These are phyloP conservation scores for Russula ochroleuca DNA, from an alignment of 768 basidiomycete genomes.

Conservation along the genomic window DNA sequence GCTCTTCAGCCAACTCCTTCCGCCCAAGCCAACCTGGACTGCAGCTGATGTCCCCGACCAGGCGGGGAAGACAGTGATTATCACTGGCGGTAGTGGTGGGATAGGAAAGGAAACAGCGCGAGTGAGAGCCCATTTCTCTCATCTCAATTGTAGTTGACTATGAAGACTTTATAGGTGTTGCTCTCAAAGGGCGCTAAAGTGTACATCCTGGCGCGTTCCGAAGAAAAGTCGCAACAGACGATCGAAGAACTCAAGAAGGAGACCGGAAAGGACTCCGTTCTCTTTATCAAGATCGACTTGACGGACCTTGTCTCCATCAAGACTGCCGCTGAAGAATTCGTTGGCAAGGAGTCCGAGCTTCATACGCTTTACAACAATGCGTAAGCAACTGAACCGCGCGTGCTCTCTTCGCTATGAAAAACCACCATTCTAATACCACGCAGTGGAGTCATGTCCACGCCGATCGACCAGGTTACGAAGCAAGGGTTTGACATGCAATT, in stretches of 20 bases:
- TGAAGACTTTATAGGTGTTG: constrained; percentile 27
- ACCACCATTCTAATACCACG: not conserved
- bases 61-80: constrained; percentile 29
- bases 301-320: constrained; percentile 36
- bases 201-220: constrained; percentile 33
- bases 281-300: constrained; percentile 38
- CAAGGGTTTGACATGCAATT: constrained; percentile 38
- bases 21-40: constrained; percentile 22
- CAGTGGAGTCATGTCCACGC: constrained; percentile 36
- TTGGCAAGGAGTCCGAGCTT: constrained; percentile 28
- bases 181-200: constrained; percentile 34
- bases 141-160: not conserved
- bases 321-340: constrained; percentile 37
- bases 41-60: constrained; percentile 30
- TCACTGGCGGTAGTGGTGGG: constrained; percentile 31
- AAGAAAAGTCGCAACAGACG: constrained; percentile 25
- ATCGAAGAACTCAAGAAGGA: constrained; percentile 28
- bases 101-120: constrained; percentile 28
- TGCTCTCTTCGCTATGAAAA: no score
- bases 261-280: constrained; percentile 23
- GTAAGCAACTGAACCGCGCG: constrained; percentile 22
- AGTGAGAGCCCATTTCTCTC: not conserved
- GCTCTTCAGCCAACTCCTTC: constrained; percentile 15
- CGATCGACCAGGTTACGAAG: constrained; percentile 32
- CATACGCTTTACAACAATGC: constrained; percentile 39